Percentiles rank a stretch among this genome's conserved stretches.
phyloP scores from a whole-genome alignment of 108 stramenopile species.

The Fistulifera pelliculosa region DNA sequence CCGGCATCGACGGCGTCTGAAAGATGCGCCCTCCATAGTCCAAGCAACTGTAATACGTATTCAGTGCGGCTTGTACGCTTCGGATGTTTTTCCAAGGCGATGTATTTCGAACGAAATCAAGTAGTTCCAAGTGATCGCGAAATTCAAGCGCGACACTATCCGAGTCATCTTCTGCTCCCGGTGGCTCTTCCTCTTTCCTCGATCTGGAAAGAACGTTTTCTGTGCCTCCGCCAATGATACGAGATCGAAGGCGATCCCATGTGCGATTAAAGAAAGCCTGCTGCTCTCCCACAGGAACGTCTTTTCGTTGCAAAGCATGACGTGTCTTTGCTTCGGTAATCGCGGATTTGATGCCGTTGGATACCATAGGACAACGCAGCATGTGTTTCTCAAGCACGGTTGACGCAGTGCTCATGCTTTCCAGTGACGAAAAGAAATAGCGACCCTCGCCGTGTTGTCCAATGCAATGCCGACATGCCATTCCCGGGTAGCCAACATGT shows the following conservation, averaged over 20 bases:
- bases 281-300: slow-evolving; percentile 25
- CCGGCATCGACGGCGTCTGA: slow-evolving; percentile 17
- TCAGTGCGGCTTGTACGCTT: slow-evolving; percentile 14
- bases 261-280: slow-evolving; percentile 29
- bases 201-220: neutral
- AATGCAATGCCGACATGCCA: slow-evolving; percentile 38
- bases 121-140: slow-evolving; percentile 18
- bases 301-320: slow-evolving; percentile 27
- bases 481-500: slow-evolving; percentile 23
- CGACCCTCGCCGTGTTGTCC: slow-evolving; percentile 32
- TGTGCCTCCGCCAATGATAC: neutral
- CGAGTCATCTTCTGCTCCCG: neutral
- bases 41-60: slow-evolving; percentile 31
- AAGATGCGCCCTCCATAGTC: slow-evolving; percentile 26
- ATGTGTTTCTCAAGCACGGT: slow-evolving; percentile 35
- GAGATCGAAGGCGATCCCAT: slow-evolving; percentile 33
- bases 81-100: slow-evolving; percentile 19
- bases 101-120: slow-evolving; percentile 18
- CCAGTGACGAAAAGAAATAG: slow-evolving; percentile 31
- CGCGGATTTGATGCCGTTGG: slow-evolving; percentile 14
- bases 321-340: slow-evolving; percentile 11
- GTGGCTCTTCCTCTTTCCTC: neutral
- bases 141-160: slow-evolving; percentile 10
- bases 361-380: slow-evolving; percentile 16
- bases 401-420: slow-evolving; percentile 28